These are phyloP conservation scores for Fusarium gaditjirri DNA, from an alignment of 2,329 filamentous ascomycete genomes.

Conservation along the genomic window DNA sequence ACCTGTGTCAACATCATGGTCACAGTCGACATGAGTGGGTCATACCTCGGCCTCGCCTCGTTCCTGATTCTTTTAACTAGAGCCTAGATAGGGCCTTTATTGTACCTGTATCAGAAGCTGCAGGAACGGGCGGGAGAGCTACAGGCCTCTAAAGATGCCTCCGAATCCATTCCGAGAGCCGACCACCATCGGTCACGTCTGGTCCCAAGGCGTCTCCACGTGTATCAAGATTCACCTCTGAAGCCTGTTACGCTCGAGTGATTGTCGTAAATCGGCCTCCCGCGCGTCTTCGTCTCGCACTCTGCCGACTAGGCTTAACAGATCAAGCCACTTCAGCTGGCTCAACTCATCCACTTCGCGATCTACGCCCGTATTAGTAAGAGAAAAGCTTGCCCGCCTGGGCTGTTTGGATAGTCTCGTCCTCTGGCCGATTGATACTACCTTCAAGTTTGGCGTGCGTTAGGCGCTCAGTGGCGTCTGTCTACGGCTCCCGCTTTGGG, in stretches of 20 bases:
- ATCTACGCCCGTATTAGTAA: background rate
- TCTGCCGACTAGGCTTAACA: background rate
- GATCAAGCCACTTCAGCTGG: background rate
- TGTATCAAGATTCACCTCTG: conserved; percentile 16
- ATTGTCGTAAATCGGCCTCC: conserved; percentile 4
- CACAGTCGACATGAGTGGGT: background rate
- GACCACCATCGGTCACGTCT: conserved; percentile 25
- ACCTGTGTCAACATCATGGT: background rate
- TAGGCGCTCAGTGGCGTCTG: conserved; percentile 32
- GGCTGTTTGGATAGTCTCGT: conserved; percentile 9
- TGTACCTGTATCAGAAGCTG: conserved; percentile 21
- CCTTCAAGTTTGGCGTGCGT: background rate
- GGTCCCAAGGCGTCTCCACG: conserved; percentile 26
- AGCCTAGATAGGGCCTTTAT: background rate
- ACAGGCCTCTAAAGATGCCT: conserved; percentile 6
- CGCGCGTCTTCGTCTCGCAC: conserved; percentile 2
- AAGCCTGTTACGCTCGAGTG: background rate
- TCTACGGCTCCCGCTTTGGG: conserved; percentile 21
- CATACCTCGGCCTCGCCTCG: conserved; percentile 4
- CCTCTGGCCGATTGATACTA: background rate
- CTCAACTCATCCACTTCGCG: background rate
- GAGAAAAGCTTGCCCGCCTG: background rate
- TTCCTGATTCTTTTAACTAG: background rate
- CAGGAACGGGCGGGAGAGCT: conserved; percentile 25
- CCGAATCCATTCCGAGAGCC: conserved; percentile 9